These are phyloP conservation scores for Cochlearia excelsa DNA, from an alignment of 345 rosid genomes.

Conservation along the genomic window DNA sequence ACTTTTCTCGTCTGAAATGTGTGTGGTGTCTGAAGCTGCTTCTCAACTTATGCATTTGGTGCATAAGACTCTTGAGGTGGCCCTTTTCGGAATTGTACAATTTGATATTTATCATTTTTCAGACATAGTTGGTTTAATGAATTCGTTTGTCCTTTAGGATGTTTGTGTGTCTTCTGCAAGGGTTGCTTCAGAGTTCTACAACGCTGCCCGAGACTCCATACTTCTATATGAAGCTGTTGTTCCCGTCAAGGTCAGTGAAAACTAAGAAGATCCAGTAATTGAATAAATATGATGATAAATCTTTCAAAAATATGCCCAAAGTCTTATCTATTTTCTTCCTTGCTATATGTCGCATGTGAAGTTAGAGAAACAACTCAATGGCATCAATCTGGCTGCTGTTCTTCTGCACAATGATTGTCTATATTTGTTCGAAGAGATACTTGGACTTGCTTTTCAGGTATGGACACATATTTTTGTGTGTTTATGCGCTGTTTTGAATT, in stretches of 20 bases:
- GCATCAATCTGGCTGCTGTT: conserved; percentile 84
- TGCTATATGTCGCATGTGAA: conserved; percentile 50
- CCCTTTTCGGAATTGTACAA: conserved; percentile 12
- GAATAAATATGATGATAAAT: conserved; percentile 7
- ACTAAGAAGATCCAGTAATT: conserved; percentile 3
- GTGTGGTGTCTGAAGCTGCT: conserved; percentile 84
- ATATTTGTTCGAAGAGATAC: conserved; percentile 81
- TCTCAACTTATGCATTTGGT: conserved; percentile 76
- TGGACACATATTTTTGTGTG: conserved; percentile 20
- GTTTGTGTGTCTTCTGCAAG: conserved; percentile 80
- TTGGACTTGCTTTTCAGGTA: conserved; percentile 94
- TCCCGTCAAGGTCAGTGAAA: conserved; percentile 84
- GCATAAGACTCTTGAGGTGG: conserved; percentile 78
- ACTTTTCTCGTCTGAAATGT: conserved; percentile 73
- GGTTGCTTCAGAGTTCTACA: conserved; percentile 81
- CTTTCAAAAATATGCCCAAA: conserved; percentile 3
- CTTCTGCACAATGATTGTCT: conserved; percentile 93
- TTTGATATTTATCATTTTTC: conserved; percentile 14
- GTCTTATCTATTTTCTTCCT: conserved; percentile 25
- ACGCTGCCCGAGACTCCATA: conserved; percentile 79
- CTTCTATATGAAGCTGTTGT: conserved; percentile 87
- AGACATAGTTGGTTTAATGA: conserved; percentile 22
- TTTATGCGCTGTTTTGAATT: not conserved
- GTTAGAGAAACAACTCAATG: conserved; percentile 91
- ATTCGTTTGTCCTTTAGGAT: conserved; percentile 51